Evolutionary conservation across 2,329 filamentous ascomycete genomes (phyloP), one percentile per base, ranked within the genome.

Genomic region (Talaromyces sp.): DNA sequence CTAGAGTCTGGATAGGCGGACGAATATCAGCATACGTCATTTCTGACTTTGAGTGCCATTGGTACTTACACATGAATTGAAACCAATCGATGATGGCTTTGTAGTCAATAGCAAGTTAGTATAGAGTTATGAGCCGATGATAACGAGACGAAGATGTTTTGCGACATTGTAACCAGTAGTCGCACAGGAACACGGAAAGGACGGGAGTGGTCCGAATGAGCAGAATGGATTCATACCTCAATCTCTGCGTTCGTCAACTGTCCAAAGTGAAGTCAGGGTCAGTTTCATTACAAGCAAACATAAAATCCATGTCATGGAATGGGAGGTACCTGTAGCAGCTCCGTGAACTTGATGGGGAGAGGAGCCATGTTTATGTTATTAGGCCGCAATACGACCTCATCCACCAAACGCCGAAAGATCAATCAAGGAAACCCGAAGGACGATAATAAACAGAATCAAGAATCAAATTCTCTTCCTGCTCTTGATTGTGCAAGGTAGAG

Each of bases 341-440:
- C 93, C 79, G 90, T 90, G 82, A 97, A 96, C 84, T 92, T 93
- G 83, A 97, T 96, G 76, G 91, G 92, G 77, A 96, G 84, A 81
- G 88, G 86, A 75, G 80, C 81, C 81, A 83, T 83, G 78, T 76
- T 81, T 79, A 78, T 75, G 72, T 67, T 76, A 70, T 68, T 76
- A 73, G 74, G 77, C 74, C 74, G 76, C 70, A 73, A 71, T 67
- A 75, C 74, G 76, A 77, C 77, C 76, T 78, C 72, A 79, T 77
- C 73, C 77, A 74, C 75, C 75, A 67, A 73, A 75, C 68, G 74
- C 77, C 76, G 70, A 31, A n/a, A 59, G 56, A 64, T 45, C 41
- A 62, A 63, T 63, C 41, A 64, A 58, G 43, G 43, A 48, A 60
- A 60, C 39, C 56, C 27, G 60, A 64, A 37, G 45, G 35, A 27